Evolutionary conservation across 208 protist species (phyloP).

Genomic region (Crithidia expoeki): DNA sequence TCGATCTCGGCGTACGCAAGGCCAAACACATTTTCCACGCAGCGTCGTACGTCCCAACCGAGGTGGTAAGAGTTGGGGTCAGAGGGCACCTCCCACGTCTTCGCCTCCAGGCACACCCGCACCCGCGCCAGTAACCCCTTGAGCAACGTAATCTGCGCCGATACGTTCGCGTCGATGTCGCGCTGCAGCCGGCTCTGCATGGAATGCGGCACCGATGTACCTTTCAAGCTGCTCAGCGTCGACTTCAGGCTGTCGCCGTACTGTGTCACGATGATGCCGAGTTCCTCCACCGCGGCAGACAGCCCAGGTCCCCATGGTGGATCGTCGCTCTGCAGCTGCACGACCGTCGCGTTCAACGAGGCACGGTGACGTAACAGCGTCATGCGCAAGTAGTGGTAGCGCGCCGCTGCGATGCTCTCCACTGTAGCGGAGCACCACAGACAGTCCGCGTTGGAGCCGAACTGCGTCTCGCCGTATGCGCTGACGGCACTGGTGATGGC

Average conservation of each 20-base stretch:
- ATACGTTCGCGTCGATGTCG: slow-evolving; percentile 49
- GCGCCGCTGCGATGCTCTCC: slow-evolving; percentile 80
- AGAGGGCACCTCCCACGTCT: slow-evolving; percentile 32
- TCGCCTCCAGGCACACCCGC: slow-evolving; percentile 31
- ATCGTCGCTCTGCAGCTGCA: slow-evolving; percentile 64
- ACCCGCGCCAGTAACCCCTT: slow-evolving; percentile 34
- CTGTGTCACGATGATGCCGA: slow-evolving; percentile 26
- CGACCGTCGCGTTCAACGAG: slow-evolving; percentile 41
- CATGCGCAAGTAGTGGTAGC: slow-evolving; percentile 58
- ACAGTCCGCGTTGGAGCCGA: slow-evolving; percentile 52
- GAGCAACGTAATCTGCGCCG: slow-evolving; percentile 35
- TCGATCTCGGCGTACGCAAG: slow-evolving; percentile 61
- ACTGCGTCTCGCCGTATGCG: slow-evolving; percentile 68
- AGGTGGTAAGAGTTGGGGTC: slow-evolving; percentile 41
- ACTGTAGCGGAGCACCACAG: slow-evolving; percentile 81
- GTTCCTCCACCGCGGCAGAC: slow-evolving; percentile 23
- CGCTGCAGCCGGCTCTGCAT: slow-evolving; percentile 51
- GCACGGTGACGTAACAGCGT: slow-evolving; percentile 37
- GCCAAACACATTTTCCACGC: slow-evolving; percentile 47
- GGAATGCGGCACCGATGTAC: slow-evolving; percentile 48
- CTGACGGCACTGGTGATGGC: slow-evolving; percentile 55
- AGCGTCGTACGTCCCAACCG: slow-evolving; percentile 45
- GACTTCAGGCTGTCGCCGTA: slow-evolving; percentile 34
- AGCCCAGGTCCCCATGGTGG: slow-evolving; percentile 31
- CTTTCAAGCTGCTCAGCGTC: slow-evolving; percentile 34